Conservation (phyloP, 225 moss, liverwort and hornwort species). For the Antitrichia curtipendula region DNA sequence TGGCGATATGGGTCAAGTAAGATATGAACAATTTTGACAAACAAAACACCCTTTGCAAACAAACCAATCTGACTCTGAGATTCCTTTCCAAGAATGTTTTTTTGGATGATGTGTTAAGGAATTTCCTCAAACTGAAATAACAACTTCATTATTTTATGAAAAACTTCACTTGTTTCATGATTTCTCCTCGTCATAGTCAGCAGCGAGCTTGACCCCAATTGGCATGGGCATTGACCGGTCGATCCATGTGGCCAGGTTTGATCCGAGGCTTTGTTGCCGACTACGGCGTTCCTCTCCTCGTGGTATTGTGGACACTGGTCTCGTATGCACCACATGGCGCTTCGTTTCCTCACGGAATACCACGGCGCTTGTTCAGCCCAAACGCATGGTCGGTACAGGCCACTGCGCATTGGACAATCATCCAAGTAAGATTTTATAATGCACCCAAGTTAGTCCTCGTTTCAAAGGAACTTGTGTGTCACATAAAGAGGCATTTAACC, state of each 20-base stretch:
- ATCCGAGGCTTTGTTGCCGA: conserved; percentile 48
- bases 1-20: conserved; percentile 60
- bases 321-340: conserved; percentile 35
- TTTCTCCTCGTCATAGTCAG: too few relatives aligned
- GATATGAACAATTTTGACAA: not conserved
- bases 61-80: not conserved
- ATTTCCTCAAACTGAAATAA: not conserved
- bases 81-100: too few relatives aligned
- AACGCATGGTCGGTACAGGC: conserved; percentile 43
- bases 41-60: not conserved
- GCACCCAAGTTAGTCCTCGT: not conserved
- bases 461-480: not conserved
- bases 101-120: not conserved
- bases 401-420: conserved; percentile 39
- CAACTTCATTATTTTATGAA: not conserved
- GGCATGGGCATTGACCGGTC: not conserved
- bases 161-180: not conserved
- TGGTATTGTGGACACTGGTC: conserved; percentile 54
- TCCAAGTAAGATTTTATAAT: conserved; percentile 11
- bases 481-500: too few relatives aligned
- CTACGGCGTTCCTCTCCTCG: conserved; percentile 71
- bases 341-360: conserved; percentile 48
- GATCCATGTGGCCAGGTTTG: not conserved
- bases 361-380: conserved; percentile 49
- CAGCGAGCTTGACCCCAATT: not conserved